Evolutionary conservation across 176 grass and related monocot species (phyloP).

Genomic region (Phoenix roebelenii): DNA sequence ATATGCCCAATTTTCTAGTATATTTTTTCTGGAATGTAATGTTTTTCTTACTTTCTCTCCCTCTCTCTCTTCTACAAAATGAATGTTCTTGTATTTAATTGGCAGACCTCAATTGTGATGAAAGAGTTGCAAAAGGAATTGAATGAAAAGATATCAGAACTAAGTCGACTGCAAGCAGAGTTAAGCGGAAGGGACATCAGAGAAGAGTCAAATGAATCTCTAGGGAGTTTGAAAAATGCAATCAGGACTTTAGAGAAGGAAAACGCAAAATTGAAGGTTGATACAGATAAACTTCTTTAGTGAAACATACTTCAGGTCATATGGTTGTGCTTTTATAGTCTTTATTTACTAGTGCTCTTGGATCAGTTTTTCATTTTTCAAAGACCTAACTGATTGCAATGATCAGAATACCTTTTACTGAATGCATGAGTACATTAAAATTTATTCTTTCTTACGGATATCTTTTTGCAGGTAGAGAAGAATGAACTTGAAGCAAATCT

Average conservation of each 20-base stretch:
- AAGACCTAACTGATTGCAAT: too few species aligned
- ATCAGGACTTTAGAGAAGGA: constrained; percentile 67
- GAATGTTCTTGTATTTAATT: constrained; percentile 9
- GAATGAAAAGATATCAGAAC: constrained; percentile 51
- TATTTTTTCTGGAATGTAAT: too few species aligned
- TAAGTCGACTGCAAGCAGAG: constrained; percentile 45
- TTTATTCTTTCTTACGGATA: constrained; percentile 10
- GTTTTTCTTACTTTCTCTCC: neutral
- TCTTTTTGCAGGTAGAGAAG: constrained; percentile 50
- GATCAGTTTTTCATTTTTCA: neutral
- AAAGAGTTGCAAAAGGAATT: constrained; percentile 59
- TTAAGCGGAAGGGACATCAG: constrained; percentile 36
- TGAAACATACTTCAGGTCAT: too few species aligned
- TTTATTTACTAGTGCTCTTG: constrained; percentile 3
- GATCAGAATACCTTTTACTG: neutral
- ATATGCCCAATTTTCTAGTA: too few species aligned
- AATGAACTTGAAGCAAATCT: constrained; percentile 45
- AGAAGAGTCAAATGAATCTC: constrained; percentile 31
- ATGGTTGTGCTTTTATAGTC: too few species aligned
- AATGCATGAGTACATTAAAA: neutral
- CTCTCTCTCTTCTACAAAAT: neutral
- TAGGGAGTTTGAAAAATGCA: constrained; percentile 41
- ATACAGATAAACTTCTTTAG: constrained; percentile 3
- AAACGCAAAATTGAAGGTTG: constrained; percentile 69
- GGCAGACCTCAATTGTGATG: constrained; percentile 42